Percentiles rank a stretch among this genome's conserved stretches.
phyloP scores from a whole-genome alignment of 495 filamentous ascomycete genomes.

The Antarctomyces pellizariae region DNA sequence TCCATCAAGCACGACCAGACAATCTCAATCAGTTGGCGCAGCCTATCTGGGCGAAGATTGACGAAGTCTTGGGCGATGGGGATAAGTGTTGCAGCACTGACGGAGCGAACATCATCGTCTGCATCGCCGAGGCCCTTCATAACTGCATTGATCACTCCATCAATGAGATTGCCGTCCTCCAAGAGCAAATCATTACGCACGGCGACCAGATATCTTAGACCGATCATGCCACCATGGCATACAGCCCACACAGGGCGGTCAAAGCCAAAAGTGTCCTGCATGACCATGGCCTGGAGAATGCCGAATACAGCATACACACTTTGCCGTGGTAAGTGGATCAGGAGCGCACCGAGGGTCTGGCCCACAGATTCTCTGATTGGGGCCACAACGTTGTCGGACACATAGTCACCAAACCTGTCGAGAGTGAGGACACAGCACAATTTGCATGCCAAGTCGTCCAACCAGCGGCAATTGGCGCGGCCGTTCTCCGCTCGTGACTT shows the following conservation, averaged over 20 bases:
- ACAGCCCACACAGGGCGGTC: constrained; percentile 67
- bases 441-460: constrained; percentile 81
- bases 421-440: constrained; percentile 91
- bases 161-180: constrained; percentile 60
- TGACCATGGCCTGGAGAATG: constrained; percentile 67
- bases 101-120: constrained; percentile 90
- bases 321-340: constrained; percentile 49
- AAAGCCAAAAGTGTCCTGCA: constrained; percentile 60
- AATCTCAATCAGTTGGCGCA: constrained; percentile 67
- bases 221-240: constrained; percentile 95
- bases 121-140: constrained; percentile 81
- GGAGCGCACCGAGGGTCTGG: constrained; percentile 76
- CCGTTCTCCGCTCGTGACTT: constrained; percentile 56
- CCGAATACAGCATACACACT: constrained; percentile 64
- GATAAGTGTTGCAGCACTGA: constrained; percentile 88
- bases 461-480: constrained; percentile 53
- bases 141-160: constrained; percentile 75
- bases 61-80: constrained; percentile 92
- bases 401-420: constrained; percentile 91
- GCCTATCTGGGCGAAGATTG: constrained; percentile 46
- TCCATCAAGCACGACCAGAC: constrained; percentile 96
- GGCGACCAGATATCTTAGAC: constrained; percentile 78
- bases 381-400: constrained; percentile 88
- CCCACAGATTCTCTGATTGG: constrained; percentile 91
- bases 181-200: constrained; percentile 80